These are phyloP conservation scores for Dictyostelium brefeldianum DNA, from an alignment of 78 protist species.

Conservation along the genomic window DNA sequence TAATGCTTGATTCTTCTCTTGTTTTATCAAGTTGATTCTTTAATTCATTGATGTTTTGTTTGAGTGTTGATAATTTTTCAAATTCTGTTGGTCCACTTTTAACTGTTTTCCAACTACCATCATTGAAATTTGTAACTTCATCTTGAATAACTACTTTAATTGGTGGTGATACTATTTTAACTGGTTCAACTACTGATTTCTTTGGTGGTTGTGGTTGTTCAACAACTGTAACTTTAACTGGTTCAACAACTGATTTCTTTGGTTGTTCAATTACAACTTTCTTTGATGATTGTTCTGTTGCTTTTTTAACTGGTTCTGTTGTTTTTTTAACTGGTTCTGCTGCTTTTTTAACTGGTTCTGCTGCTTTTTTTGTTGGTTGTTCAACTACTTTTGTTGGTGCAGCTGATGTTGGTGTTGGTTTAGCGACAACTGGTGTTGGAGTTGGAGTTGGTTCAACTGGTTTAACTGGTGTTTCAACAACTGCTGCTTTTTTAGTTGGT, in stretches of 20 bases:
- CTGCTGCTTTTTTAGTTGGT: neutral
- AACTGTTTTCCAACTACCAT: constrained; percentile 39
- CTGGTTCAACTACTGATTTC: neutral
- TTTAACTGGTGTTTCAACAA: neutral
- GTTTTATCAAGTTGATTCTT: constrained; percentile 16
- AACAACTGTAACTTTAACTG: neutral
- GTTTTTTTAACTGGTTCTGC: neutral
- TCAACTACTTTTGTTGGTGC: constrained; percentile 2
- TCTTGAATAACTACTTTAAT: neutral
- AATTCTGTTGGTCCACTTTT: constrained; percentile 47
- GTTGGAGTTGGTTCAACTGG: neutral
- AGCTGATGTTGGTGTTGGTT: neutral
- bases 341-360: neutral
- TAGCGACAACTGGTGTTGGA: neutral
- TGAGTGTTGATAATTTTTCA: constrained; percentile 44
- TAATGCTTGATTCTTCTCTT: constrained; percentile 35
- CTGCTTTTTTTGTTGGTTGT: constrained; percentile 13
- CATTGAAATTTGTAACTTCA: constrained; percentile 6
- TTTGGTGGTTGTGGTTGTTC: neutral
- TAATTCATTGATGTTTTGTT: neutral
- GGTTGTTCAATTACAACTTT: constrained; percentile 2
- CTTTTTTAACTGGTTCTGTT: neutral
- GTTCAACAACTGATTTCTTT: neutral
- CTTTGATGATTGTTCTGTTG: neutral
- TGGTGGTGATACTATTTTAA: neutral